Conservation (phyloP, 176 grass and related monocot species). For the Rhynchospora breviuscula region DNA sequence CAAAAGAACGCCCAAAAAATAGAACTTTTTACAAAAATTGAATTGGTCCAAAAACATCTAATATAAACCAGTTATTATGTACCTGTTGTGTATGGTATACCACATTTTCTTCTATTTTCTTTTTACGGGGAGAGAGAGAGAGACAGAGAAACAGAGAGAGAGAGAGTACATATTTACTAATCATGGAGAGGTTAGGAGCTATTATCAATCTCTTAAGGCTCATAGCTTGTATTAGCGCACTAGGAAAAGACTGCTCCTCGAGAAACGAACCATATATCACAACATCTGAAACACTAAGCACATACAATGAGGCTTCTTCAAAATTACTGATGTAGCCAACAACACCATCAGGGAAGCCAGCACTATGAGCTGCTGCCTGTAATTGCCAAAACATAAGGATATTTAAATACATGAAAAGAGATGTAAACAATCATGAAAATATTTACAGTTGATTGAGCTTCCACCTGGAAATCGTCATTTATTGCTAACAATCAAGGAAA, state of each 20-base stretch:
- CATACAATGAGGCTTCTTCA: constrained; percentile 39
- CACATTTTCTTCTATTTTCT: background rate
- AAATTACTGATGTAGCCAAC: constrained; percentile 45
- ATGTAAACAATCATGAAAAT: background rate
- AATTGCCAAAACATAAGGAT: constrained; percentile 21
- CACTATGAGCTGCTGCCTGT: constrained; percentile 48
- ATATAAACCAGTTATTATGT: background rate
- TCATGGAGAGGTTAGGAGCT: constrained; percentile 80
- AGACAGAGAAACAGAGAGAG: background rate
- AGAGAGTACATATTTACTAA: constrained; percentile 76
- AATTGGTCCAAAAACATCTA: background rate
- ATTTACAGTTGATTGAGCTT: background rate
- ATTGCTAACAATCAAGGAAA: background rate
- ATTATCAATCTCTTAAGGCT: constrained; percentile 77
- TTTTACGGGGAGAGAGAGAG: background rate
- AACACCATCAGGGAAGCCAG: constrained; percentile 56
- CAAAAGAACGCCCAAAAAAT: background rate
- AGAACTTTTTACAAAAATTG: background rate
- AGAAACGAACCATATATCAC: constrained; percentile 89
- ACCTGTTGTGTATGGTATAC: background rate
- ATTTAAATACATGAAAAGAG: constrained; percentile 26
- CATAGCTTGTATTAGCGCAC: constrained; percentile 74
- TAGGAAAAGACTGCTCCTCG: constrained; percentile 84
- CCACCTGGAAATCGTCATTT: no score
- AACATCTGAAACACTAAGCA: constrained; percentile 59